phyloP scores from a whole-genome alignment of 805 yeast species.

The Candida odintsovae region DNA sequence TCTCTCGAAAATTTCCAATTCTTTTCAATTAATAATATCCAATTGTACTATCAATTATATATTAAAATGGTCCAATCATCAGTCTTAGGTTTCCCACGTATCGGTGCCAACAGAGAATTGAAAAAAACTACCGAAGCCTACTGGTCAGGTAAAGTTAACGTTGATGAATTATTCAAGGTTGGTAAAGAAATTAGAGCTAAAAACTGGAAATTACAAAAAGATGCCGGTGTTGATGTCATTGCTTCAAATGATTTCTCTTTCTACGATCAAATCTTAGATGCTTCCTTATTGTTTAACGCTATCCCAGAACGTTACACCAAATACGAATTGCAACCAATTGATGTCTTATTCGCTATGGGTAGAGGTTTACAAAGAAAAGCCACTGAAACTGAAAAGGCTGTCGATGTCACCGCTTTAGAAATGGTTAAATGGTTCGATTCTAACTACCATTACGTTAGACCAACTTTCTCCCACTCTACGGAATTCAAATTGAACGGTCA shows the following conservation, averaged over 20 bases:
- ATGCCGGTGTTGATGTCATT: conserved; percentile 94
- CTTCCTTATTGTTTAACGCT: conserved; percentile 88
- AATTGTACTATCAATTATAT: neutral
- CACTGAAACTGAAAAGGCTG: conserved; percentile 78
- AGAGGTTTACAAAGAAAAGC: conserved; percentile 99
- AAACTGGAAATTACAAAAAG: conserved; percentile 98
- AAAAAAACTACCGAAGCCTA: conserved; percentile 98
- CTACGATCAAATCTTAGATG: conserved; percentile 96
- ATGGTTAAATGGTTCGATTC: conserved; percentile 99
- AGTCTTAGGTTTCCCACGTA: conserved; percentile 99
- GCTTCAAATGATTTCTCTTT: conserved; percentile 97
- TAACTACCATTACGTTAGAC: conserved; percentile 99
- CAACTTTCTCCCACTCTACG: conserved; percentile 94
- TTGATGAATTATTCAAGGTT: conserved; percentile 81
- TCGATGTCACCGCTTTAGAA: conserved; percentile 97
- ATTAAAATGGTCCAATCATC: conserved; percentile 85
- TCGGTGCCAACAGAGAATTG: conserved; percentile 98
- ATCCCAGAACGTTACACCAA: conserved; percentile 96
- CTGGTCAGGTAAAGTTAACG: conserved; percentile 92
- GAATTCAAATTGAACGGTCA: conserved; percentile 93
- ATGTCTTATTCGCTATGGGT: conserved; percentile 97
- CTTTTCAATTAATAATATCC: neutral
- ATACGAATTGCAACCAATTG: conserved; percentile 82
- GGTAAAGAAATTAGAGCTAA: conserved; percentile 93
- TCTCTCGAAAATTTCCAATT: neutral